A percentile compares a stretch with the other conserved stretches of the same genome.
Evolutionary conservation across 768 basidiomycete species (phyloP).

Genomic region (Mycena olivaceomarginata): DNA sequence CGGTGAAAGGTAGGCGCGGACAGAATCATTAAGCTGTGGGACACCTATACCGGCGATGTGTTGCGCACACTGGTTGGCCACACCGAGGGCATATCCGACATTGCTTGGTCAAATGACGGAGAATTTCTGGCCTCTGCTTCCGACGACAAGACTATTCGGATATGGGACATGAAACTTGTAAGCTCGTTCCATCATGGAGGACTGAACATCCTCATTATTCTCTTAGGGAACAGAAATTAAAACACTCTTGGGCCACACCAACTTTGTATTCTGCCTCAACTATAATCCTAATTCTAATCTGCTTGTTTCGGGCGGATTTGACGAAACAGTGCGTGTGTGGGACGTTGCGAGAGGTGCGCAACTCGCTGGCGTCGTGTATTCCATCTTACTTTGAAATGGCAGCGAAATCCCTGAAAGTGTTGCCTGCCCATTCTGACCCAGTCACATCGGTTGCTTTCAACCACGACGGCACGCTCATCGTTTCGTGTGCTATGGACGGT

Average conservation of each 20-base stretch:
- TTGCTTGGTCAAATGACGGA: slow-evolving; percentile 92
- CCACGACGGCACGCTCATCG: slow-evolving; percentile 95
- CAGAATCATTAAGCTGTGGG: slow-evolving; percentile 89
- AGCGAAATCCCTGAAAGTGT: slow-evolving; percentile 91
- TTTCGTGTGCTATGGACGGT: slow-evolving; percentile 97
- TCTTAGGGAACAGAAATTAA: slow-evolving; percentile 77
- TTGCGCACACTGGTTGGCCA: slow-evolving; percentile 85
- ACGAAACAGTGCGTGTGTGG: slow-evolving; percentile 98
- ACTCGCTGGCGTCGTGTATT: not conserved
- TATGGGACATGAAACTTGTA: slow-evolving; percentile 89
- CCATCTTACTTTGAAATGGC: slow-evolving; percentile 17
- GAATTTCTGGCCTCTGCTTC: slow-evolving; percentile 93
- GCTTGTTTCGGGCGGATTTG: slow-evolving; percentile 94
- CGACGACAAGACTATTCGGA: slow-evolving; percentile 92
- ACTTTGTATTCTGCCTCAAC: slow-evolving; percentile 95
- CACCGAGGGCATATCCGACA: slow-evolving; percentile 89
- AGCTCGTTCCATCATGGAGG: slow-evolving; percentile 39
- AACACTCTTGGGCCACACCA: slow-evolving; percentile 90
- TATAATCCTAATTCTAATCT: slow-evolving; percentile 94
- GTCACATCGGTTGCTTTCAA: slow-evolving; percentile 97
- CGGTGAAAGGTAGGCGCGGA: slow-evolving; percentile 83
- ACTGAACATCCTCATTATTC: slow-evolving; percentile 24
- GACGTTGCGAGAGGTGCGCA: slow-evolving; percentile 89
- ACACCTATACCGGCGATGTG: slow-evolving; percentile 82
- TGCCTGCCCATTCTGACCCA: slow-evolving; percentile 98